Base-by-base conservation (phyloP, 148 eudicot genomes). In the Dianthus caryophyllus region DNA sequence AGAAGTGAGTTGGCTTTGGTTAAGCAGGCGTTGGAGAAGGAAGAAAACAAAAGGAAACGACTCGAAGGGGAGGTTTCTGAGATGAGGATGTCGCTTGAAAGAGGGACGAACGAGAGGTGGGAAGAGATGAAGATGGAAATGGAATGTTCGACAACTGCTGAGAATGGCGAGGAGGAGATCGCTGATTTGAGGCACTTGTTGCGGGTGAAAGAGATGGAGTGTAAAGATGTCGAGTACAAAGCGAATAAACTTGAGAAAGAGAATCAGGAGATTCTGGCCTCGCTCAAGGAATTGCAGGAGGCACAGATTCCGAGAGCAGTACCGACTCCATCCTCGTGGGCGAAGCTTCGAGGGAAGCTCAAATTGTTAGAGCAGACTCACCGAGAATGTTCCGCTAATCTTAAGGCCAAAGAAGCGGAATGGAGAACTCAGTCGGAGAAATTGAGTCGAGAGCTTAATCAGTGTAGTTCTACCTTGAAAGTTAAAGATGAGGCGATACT, bases 251-350 rank as follows among this genome's bases (percentile, higher is more conserved):
- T 90, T 20, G 87, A 90, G 75, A 72, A 73, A 64, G 97, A 90
- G 71, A 90, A 90, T 61, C 77, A 76, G 64, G 90, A 88, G 17
- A 49, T 86, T 61, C 66, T 67, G 38, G 43, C 48, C 22, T 81
- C 96, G 9, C 65, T 87, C 1, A 85, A 82, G 75, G 95, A 89
- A 66, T 78, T 89, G 49, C 96, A 86, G 70, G 98, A 90, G 84
- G 80, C 88, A 76, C 88, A 83, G 56, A 90, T 84, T 65, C 87
- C 80, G 2, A 84, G 83, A 73, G 85, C 81, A 56, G 81, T 84
- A 30, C 61, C 73, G 0, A 72, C 84, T 72, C 77, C 81, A 26
- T 81, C 88, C 38, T 78, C 91, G 2, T 70, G 86, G 70, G 71
- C 85, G 39, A 92, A 84, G 77, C 78, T 87, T 21, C 84, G 83